These are phyloP conservation scores for Phallus indusiatus DNA, from an alignment of 768 basidiomycete species.

Conservation along the genomic window DNA sequence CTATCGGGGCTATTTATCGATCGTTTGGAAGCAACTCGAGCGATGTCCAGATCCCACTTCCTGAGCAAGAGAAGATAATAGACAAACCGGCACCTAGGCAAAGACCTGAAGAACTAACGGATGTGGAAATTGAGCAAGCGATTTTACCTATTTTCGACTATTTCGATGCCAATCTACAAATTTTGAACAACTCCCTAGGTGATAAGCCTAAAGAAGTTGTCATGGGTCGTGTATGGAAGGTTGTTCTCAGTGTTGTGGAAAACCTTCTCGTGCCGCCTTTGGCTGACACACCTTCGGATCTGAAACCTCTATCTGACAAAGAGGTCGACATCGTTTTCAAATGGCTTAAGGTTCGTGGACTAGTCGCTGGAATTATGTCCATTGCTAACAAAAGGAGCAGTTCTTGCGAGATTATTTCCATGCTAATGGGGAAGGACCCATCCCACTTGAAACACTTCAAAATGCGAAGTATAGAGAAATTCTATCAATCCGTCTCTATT, in stretches of 20 bases:
- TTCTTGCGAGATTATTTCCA: slow-evolving; percentile 95
- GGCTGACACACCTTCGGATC: slow-evolving; percentile 74
- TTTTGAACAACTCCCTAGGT: slow-evolving; percentile 80
- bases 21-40: slow-evolving; percentile 51
- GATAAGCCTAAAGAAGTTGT: slow-evolving; percentile 83
- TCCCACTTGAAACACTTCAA: slow-evolving; percentile 77
- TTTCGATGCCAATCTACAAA: slow-evolving; percentile 87
- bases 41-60: slow-evolving; percentile 74
- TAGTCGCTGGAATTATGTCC: not conserved
- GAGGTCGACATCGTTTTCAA: slow-evolving; percentile 99
- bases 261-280: slow-evolving; percentile 84
- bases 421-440: slow-evolving; percentile 85
- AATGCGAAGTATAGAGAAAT: slow-evolving; percentile 94
- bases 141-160: slow-evolving; percentile 92
- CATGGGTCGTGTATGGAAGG: slow-evolving; percentile 93
- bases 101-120: slow-evolving; percentile 73
- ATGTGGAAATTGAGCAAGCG: slow-evolving; percentile 89
- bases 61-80: slow-evolving; percentile 47
- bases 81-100: slow-evolving; percentile 37
- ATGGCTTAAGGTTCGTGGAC: slow-evolving; percentile 76
- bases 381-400: slow-evolving; percentile 28
- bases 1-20: slow-evolving; percentile 76
- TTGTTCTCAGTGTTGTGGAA: slow-evolving; percentile 79
- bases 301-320: slow-evolving; percentile 89
- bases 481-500: slow-evolving; percentile 83